A percentile compares a stretch with the other conserved stretches of the same genome.
These are phyloP conservation scores for Trichoderma gracile DNA, from an alignment of 2,329 filamentous ascomycete genomes.

Conservation along the genomic window DNA sequence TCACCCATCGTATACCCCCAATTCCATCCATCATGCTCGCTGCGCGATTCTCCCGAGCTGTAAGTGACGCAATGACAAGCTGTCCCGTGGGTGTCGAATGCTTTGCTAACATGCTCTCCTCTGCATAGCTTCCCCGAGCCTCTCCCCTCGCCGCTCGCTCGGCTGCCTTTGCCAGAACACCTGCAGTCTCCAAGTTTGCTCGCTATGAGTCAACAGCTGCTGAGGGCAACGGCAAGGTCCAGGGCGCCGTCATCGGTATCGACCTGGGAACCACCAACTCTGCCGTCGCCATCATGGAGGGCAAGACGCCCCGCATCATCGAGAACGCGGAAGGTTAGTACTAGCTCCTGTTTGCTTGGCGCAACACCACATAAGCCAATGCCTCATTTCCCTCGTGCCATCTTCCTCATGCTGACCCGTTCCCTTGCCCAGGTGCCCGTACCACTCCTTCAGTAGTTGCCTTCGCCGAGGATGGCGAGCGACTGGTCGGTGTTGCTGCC, in stretches of 20 bases:
- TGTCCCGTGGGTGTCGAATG: neutral
- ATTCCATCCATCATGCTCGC: conserved; percentile 64
- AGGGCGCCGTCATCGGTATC: conserved; percentile 96
- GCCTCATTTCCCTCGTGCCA: neutral
- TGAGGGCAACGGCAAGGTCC: conserved; percentile 69
- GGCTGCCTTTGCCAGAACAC: conserved; percentile 66
- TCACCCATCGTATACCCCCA: conserved; percentile 41
- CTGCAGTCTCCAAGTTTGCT: conserved; percentile 71
- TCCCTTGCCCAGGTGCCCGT: conserved; percentile 37
- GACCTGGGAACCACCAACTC: conserved; percentile 98
- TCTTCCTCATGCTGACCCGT: neutral
- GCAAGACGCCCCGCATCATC: conserved; percentile 92
- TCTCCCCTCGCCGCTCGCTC: conserved; percentile 67
- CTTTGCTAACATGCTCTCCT: conserved; percentile 28
- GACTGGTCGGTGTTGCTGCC: conserved; percentile 92
- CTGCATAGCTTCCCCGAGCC: conserved; percentile 72
- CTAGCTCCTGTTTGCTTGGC: too few relatives aligned
- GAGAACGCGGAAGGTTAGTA: conserved; percentile 87
- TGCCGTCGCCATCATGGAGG: conserved; percentile 96
- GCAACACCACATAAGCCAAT: neutral
- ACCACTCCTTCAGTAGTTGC: conserved; percentile 78
- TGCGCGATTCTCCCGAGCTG: conserved; percentile 71
- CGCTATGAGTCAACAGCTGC: conserved; percentile 69
- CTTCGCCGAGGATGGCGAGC: conserved; percentile 93
- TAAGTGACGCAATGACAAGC: conserved; percentile 48